These are phyloP conservation scores for Thelonectria rubi DNA, from an alignment of 2,329 filamentous ascomycete species.

Conservation along the genomic window DNA sequence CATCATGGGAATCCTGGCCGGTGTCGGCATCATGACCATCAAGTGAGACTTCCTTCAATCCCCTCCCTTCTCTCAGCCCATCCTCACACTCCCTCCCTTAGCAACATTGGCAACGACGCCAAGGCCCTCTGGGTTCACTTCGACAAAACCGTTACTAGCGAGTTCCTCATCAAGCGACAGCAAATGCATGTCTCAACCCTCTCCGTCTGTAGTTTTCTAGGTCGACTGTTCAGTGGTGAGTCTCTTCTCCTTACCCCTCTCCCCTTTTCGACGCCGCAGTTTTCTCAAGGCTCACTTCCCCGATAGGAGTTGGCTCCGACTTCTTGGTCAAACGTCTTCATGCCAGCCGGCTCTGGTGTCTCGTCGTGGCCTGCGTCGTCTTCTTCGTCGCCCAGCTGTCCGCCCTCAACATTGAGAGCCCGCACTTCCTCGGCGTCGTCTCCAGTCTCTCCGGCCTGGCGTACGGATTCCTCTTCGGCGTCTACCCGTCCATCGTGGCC, in stretches of 20 bases:
- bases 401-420: conserved; percentile 79
- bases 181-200: conserved; percentile 93
- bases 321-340: conserved; percentile 83
- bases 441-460: conserved; percentile 86
- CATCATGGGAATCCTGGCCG: conserved; percentile 89
- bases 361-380: conserved; percentile 78
- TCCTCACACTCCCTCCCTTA: conserved; percentile 47
- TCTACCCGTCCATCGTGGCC: conserved; percentile 88
- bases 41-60: conserved; percentile 71
- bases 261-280: not conserved
- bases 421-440: conserved; percentile 78
- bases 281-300: conserved; percentile 28
- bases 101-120: conserved; percentile 92
- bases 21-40: conserved; percentile 97
- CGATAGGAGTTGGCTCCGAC: conserved; percentile 84
- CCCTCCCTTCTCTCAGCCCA: too few relatives aligned
- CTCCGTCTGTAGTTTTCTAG: conserved; percentile 87
- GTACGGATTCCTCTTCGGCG: conserved; percentile 94
- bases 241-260: conserved; percentile 9
- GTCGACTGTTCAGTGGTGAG: conserved; percentile 79
- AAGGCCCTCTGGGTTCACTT: conserved; percentile 90
- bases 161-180: conserved; percentile 82
- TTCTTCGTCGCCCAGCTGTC: conserved; percentile 83
- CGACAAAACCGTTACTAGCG: conserved; percentile 74
- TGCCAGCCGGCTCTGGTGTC: conserved; percentile 89